A percentile compares a stretch with the other conserved stretches of the same genome.
Evolutionary conservation across 306 rosid genomes (phyloP).

Genomic region (Inga leiocalycina): DNA sequence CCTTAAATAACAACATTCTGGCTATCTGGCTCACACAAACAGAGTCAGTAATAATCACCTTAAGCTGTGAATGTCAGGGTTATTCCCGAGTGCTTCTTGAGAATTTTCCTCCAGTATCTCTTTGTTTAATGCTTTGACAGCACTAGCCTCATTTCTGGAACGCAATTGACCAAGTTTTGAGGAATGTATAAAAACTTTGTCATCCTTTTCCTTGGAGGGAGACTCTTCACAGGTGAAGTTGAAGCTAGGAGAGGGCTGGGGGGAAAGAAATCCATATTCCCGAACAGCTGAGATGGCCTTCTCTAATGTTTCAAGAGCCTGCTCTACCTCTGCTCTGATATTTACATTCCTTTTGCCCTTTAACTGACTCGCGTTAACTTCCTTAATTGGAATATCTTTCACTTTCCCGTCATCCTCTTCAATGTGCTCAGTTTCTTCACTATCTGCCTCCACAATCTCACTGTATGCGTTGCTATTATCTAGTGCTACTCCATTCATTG

Average conservation of each 20-base stretch:
- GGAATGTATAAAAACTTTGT: conserved; percentile 33
- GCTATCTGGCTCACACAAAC: neutral
- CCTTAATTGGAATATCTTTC: conserved; percentile 26
- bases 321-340: conserved; percentile 68
- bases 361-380: conserved; percentile 22
- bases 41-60: conserved; percentile 54
- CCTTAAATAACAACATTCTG: neutral
- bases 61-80: conserved; percentile 42
- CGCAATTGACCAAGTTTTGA: conserved; percentile 30
- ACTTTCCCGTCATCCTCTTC: conserved; percentile 37
- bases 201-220: conserved; percentile 34
- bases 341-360: conserved; percentile 41
- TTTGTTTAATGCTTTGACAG: conserved; percentile 27
- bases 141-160: conserved; percentile 30
- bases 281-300: conserved; percentile 58
- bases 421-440: conserved; percentile 38
- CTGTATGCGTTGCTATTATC: conserved; percentile 30
- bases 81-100: conserved; percentile 31
- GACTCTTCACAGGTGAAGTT: conserved; percentile 35
- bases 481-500: conserved; percentile 1
- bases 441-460: conserved; percentile 66
- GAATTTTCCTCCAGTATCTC: conserved; percentile 37
- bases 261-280: conserved; percentile 48
- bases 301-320: conserved; percentile 80
- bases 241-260: conserved; percentile 39